A percentile compares a stretch with the other conserved stretches of the same genome.
These are phyloP conservation scores for Stagonosporopsis tanaceti DNA, from an alignment of 2,329 filamentous ascomycete species.

Conservation along the genomic window DNA sequence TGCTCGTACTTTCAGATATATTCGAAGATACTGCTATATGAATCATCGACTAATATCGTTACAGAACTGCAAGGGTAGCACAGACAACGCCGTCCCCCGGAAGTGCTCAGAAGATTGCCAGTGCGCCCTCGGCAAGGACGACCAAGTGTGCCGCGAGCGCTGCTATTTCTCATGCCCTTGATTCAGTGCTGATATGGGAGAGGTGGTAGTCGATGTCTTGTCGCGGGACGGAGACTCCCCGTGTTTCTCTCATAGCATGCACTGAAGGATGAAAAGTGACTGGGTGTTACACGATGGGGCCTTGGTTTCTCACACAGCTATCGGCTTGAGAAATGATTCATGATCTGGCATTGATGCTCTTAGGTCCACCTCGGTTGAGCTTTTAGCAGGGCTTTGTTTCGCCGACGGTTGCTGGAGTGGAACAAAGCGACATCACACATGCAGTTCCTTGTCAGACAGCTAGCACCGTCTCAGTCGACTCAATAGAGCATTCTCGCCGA, in stretches of 20 bases:
- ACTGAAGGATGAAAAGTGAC: too few species aligned
- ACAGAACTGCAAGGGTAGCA: neutral
- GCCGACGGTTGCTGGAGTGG: too few species aligned
- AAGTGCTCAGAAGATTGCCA: neutral
- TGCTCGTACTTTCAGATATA: neutral
- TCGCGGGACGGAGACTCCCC: too few species aligned
- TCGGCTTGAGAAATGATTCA: too few species aligned
- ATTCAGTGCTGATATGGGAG: neutral
- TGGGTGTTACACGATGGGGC: too few species aligned
- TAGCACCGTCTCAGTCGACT: neutral
- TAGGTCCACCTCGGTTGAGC: too few species aligned
- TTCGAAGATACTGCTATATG: neutral
- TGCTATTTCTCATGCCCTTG: neutral
- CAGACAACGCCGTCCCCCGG: neutral
- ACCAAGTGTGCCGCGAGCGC: neutral
- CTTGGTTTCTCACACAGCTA: too few species aligned
- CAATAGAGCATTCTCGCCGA: neutral
- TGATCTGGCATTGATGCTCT: too few species aligned
- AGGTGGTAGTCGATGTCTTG: too few species aligned
- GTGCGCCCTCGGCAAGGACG: neutral
- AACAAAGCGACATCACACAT: neutral
- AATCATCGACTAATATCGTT: neutral
- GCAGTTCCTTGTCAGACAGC: neutral
- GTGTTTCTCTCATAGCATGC: too few species aligned
- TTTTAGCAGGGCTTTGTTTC: neutral